Percentiles rank a stretch among this genome's conserved stretches.
phyloP scores from a whole-genome alignment of 768 basidiomycete species.

The Naematelia aurantialba region DNA sequence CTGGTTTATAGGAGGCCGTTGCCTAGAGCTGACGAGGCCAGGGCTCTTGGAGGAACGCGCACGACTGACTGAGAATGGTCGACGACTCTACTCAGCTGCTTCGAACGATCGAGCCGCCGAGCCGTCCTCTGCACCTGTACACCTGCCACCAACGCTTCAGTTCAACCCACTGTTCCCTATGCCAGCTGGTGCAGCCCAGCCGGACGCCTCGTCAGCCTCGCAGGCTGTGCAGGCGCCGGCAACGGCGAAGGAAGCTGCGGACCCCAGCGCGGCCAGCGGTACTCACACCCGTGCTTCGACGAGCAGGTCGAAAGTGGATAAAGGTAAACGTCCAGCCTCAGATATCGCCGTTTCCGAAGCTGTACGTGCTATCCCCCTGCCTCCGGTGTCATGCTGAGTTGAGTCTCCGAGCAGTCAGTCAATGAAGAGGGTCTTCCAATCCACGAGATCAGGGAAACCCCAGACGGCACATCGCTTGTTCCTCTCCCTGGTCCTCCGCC shows the following conservation, averaged over 20 bases:
- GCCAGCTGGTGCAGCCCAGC: background rate
- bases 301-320: background rate
- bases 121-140: too few species aligned
- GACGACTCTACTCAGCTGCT: background rate
- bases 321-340: background rate
- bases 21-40: too few species aligned
- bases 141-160: background rate
- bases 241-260: background rate
- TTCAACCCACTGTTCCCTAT: conserved; percentile 10
- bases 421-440: conserved; percentile 43
- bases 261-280: background rate
- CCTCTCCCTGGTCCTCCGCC: conserved; percentile 11
- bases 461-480: conserved; percentile 26
- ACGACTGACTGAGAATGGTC: conserved; percentile 6
- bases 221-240: too few species aligned
- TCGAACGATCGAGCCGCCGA: too few species aligned
- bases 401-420: too few species aligned
- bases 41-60: conserved; percentile 15
- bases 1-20: too few species aligned
- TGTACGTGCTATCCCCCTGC: background rate
- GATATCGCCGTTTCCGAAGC: background rate
- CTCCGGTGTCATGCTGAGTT: too few species aligned
- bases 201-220: too few species aligned
- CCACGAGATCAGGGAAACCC: conserved; percentile 37
- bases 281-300: background rate